Base-by-base conservation (phyloP, 2,329 filamentous ascomycete genomes). In the Aureobasidium musti region DNA sequence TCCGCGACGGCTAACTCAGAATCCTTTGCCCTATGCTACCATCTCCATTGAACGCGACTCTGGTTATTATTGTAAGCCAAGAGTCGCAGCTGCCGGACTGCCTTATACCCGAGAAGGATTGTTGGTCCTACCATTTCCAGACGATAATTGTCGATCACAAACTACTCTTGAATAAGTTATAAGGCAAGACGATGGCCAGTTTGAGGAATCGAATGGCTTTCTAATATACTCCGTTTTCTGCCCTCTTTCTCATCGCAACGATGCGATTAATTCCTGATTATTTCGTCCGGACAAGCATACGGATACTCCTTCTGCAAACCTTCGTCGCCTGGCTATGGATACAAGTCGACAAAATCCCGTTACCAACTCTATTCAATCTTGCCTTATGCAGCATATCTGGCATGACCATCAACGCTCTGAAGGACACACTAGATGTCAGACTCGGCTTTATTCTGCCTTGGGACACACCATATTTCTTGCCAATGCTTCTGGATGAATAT, bases 391-490 rank as follows among this genome's bases (percentile, higher is more conserved):
- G 33, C 10, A 39, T 35, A 21, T 23, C 53, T 19, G 23, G 45
- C 21, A n/a, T 19, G 13, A 7, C 21, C 4, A 19, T 52, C 53
- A 56, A 39, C 33, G 39, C 21, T 10, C 8, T 52, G 23, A 63
- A 43, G 60, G 41, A 19, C 7, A 11, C 60, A 3, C 26, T 63
- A 17, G 60, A 63, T 30, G n/a, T 13, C 11, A 26, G 10, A 4
- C 13, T 45, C 11, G 60, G 60, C 7, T 63, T 52, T 26, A 6
- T 28, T 4, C 10, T 52, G 21, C 60, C 60, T 8, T 63, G 60
- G 60, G 60, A 63, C 3, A 35, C 60, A 23, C 26, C 60, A 37
- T 63, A 39, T 10, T 63, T 63, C 17, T 19, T 63, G 23, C 45
- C 60, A 7, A 35, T 52, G 14, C 14, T 63, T 1, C 33, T 63